These are phyloP conservation scores for Wickerhamomyces chambardii DNA, from an alignment of 805 yeast species.

Conservation along the genomic window DNA sequence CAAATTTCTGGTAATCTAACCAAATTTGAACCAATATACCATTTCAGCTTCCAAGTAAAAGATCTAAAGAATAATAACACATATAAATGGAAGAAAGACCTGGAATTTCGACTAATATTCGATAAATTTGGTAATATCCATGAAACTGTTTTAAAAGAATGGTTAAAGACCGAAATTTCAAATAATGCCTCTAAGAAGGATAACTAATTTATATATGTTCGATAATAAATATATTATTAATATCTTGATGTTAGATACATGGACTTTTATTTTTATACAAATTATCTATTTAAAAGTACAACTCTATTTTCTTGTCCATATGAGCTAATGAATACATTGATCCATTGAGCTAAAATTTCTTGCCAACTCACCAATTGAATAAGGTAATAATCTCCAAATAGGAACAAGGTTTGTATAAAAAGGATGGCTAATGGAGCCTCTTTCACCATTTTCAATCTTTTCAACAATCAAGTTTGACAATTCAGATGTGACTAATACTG, in stretches of 20 bases:
- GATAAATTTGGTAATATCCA: constrained; percentile 33
- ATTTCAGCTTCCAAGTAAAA: constrained; percentile 24
- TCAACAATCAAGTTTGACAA: constrained; percentile 49
- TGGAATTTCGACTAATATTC: constrained; percentile 25
- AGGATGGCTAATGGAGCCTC: constrained; percentile 68
- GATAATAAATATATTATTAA: too few relatives aligned
- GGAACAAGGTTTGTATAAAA: constrained; percentile 68
- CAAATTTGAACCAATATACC: constrained; percentile 36
- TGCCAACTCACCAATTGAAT: constrained; percentile 30
- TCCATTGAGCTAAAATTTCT: constrained; percentile 67
- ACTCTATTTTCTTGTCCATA: too few relatives aligned
- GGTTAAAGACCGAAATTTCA: constrained; percentile 25
- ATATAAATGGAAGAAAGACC: constrained; percentile 6
- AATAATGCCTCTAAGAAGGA: constrained; percentile 26
- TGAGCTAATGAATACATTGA: constrained; percentile 13
- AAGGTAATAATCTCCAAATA: constrained; percentile 58
- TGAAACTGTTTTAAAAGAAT: constrained; percentile 27
- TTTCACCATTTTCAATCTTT: constrained; percentile 49
- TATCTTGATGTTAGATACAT: too few relatives aligned
- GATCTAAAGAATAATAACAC: constrained; percentile 8
- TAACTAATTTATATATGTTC: constrained; percentile 18
- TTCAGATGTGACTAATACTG: constrained; percentile 50
- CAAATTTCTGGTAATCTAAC: constrained; percentile 22
- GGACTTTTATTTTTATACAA: too few relatives aligned
- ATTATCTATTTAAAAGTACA: too few relatives aligned